Evolutionary conservation across 129 eudicot genomes (phyloP).

Genomic region (Oenanthe sinensis): DNA sequence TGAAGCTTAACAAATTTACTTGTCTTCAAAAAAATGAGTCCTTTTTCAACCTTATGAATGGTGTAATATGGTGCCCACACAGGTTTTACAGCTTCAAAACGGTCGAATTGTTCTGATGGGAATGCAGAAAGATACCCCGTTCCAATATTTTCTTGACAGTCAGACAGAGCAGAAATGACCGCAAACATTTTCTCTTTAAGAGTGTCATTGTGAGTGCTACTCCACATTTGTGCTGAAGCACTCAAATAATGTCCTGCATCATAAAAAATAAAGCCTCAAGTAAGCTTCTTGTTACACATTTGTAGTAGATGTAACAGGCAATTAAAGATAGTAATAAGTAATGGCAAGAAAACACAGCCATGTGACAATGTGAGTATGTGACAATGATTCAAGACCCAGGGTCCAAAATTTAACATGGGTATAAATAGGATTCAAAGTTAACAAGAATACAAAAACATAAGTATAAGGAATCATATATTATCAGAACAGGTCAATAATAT

Average conservation of each 20-base stretch:
- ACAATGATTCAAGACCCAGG: neutral
- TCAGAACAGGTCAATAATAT: neutral
- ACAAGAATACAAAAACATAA: too few species aligned
- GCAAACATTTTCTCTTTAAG: constrained; percentile 55
- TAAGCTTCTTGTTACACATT: neutral
- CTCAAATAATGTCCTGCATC: constrained; percentile 83
- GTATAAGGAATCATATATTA: too few species aligned
- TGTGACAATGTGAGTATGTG: neutral
- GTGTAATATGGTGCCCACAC: constrained; percentile 99
- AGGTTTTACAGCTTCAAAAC: constrained; percentile 63
- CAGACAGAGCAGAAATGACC: constrained; percentile 48
- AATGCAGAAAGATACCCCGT: constrained; percentile 92
- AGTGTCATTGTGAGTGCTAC: constrained; percentile 53
- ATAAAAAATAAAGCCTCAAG: neutral
- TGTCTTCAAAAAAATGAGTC: neutral
- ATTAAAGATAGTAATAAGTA: neutral
- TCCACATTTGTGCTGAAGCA: constrained; percentile 96
- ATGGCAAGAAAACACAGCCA: neutral
- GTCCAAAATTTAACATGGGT: neutral
- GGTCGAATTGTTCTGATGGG: constrained; percentile 72
- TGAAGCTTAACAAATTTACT: neutral
- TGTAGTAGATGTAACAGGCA: neutral
- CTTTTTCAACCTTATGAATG: constrained; percentile 67
- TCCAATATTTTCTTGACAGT: constrained; percentile 58
- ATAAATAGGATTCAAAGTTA: neutral